Conservation (phyloP, 2,329 filamentous ascomycete species). For the Ophiostoma novo-ulmi region DNA sequence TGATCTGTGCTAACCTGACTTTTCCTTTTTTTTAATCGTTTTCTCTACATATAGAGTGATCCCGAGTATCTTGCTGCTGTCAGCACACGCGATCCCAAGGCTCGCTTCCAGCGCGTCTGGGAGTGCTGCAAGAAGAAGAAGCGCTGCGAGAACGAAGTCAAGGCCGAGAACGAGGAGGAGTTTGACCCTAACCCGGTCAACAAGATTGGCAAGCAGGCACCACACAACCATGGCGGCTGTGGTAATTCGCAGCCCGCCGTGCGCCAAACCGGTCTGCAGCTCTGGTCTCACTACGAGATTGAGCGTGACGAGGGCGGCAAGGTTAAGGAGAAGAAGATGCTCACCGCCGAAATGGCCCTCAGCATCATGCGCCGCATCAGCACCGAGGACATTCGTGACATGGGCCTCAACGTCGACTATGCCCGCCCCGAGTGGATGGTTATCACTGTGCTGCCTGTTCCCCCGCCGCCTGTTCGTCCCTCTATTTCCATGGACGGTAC, state of each 20-base stretch:
- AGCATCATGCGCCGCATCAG: constrained; percentile 82
- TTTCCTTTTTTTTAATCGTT: constrained; percentile 31
- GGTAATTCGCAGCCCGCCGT: constrained; percentile 87
- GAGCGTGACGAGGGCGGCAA: constrained; percentile 71
- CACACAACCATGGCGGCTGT: constrained; percentile 75
- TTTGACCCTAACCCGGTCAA: constrained; percentile 50
- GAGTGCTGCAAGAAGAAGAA: constrained; percentile 83
- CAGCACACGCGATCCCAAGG: constrained; percentile 82
- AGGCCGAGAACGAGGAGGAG: constrained; percentile 56
- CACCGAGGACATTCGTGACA: constrained; percentile 72
- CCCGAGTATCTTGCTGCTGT: constrained; percentile 77
- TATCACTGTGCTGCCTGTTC: constrained; percentile 87
- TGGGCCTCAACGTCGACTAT: constrained; percentile 91
- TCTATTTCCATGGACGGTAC: constrained; percentile 97
- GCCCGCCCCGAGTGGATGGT: constrained; percentile 98
- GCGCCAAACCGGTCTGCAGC: constrained; percentile 76
- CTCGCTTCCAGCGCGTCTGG: constrained; percentile 90
- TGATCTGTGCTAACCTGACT: constrained; percentile 53
- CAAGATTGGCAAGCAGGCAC: constrained; percentile 40
- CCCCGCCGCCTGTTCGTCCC: constrained; percentile 88
- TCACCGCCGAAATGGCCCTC: constrained; percentile 79
- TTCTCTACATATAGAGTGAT: constrained; percentile 58
- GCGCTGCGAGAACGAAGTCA: constrained; percentile 74
- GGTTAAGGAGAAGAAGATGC: constrained; percentile 70
- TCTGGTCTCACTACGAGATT: constrained; percentile 70